A percentile compares a stretch with the other conserved stretches of the same genome.
phyloP scores from a whole-genome alignment of 331 rosid genomes.

The Saraca asoca region DNA sequence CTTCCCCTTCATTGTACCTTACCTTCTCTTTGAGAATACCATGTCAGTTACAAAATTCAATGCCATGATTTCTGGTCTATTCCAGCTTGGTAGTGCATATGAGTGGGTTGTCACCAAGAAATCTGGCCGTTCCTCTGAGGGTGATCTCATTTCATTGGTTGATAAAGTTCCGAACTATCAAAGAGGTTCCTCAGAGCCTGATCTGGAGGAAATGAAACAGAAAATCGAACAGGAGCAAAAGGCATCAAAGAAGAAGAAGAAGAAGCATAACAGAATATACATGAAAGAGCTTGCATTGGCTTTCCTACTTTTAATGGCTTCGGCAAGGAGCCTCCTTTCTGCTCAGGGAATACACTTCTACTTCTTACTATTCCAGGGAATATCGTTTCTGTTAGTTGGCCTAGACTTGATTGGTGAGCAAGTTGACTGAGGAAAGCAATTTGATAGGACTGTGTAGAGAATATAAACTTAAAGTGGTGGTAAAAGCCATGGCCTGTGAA shows the following conservation, averaged over 20 bases:
- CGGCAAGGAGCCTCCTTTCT: constrained; percentile 84
- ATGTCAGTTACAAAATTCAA: constrained; percentile 94
- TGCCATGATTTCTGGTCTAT: constrained; percentile 89
- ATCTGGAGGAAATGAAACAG: constrained; percentile 67
- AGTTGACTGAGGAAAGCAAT: constrained; percentile 47
- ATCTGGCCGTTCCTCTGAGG: constrained; percentile 89
- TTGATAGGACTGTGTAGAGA: constrained; percentile 30
- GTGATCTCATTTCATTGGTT: constrained; percentile 68
- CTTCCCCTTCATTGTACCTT: no score
- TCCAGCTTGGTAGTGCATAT: constrained; percentile 91
- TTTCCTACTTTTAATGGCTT: constrained; percentile 76
- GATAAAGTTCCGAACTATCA: constrained; percentile 61
- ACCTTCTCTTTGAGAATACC: constrained; percentile 34
- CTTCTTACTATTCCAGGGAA: constrained; percentile 88
- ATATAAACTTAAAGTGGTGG: constrained; percentile 25
- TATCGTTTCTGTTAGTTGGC: constrained; percentile 83
- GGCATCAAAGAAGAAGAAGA: constrained; percentile 48
- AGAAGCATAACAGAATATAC: constrained; percentile 79
- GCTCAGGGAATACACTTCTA: constrained; percentile 97
- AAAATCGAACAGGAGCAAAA: constrained; percentile 56
- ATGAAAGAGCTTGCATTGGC: constrained; percentile 84
- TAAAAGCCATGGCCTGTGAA: constrained; percentile 11
- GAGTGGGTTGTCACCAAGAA: constrained; percentile 96
- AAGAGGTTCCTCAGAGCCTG: constrained; percentile 67
- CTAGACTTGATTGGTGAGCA: constrained; percentile 91